Percentiles rank a stretch among this genome's conserved stretches.
These are phyloP conservation scores for Apiospora kogelbergensis DNA, from an alignment of 2,329 filamentous ascomycete species.

Conservation along the genomic window DNA sequence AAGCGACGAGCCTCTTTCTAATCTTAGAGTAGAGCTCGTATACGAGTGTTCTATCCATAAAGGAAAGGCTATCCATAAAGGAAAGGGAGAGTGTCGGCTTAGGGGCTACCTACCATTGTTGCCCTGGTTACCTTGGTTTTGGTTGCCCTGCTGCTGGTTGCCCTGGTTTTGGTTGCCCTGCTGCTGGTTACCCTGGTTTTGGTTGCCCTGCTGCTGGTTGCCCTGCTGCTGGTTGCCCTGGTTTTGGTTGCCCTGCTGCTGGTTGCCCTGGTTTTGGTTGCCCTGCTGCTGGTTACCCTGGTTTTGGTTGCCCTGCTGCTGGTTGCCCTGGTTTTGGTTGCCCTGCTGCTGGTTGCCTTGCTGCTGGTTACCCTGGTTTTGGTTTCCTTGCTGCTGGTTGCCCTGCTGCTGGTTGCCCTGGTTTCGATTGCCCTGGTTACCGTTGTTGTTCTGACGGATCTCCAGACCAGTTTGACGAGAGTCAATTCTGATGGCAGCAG, in stretches of 20 bases:
- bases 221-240: background rate
- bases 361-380: background rate
- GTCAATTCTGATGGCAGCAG: conserved; percentile 14
- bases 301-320: no score
- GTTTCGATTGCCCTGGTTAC: background rate
- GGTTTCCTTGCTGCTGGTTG: conserved; percentile 3
- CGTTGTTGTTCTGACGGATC: conserved; percentile 14
- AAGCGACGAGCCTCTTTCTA: no score
- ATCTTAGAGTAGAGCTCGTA: no score
- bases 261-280: no score
- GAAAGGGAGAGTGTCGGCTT: no score
- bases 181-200: background rate
- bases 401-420: background rate
- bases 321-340: background rate
- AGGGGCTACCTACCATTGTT: background rate
- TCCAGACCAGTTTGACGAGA: conserved; percentile 12
- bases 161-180: background rate
- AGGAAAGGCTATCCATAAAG: background rate
- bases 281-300: background rate
- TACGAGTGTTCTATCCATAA: background rate
- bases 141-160: no score
- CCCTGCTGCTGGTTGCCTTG: no score
- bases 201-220: background rate
- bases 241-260: no score
- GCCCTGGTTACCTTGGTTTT: background rate